Base-by-base conservation (phyloP, 2,329 filamentous ascomycete genomes). In the Botrytis porri region DNA sequence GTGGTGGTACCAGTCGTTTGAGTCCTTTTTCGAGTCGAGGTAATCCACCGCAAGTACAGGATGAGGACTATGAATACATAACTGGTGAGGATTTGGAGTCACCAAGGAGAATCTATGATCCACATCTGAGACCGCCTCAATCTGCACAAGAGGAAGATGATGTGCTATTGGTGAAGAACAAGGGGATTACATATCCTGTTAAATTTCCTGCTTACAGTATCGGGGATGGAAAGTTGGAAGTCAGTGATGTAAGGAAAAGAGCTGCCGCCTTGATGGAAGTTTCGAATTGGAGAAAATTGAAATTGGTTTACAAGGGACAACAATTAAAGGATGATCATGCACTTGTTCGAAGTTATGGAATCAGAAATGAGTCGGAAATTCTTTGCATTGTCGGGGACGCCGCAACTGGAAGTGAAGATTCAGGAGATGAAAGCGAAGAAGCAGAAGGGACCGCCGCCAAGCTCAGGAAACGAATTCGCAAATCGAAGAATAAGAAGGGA, bases 41-140 rank as follows among this genome's bases (percentile, higher is more conserved):
- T 63, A 84, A 85, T 60, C 82, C 86, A 16, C 88, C 89, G 45
- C 86, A 89, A 76, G 90, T 95, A 74, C 92, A 89, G 77, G 91
- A 94, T 77, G 88, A 91, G 48, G 92, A 95, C 83, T 95, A 90
- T 81, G 91, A 89, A 80, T 95, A 95, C 84, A 94, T 95, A 80
- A 94, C 92, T n/a, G 90, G 90, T 41, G 89, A 93, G 78, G 92
- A 95, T 78, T 82, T 94, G 57, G 85, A 88, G 74, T 82, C 84
- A 51, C 81, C 81, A 39, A 82, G 80, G 74, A 80, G 79, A 81
- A 78, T 82, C n/a, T 85, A 86, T 75, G 83, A 85, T 73, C 81
- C 84, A 41, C 81, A 82, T 69, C 80, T 79, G 66, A 80, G 82
- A 41, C 83, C 80, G 76, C 82, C 80, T 29, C 78, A 80, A 8